Evolutionary conservation across 179 eudicot genomes (phyloP), one percentile per base, ranked within the genome.

Genomic region (Camellia oleifera): DNA sequence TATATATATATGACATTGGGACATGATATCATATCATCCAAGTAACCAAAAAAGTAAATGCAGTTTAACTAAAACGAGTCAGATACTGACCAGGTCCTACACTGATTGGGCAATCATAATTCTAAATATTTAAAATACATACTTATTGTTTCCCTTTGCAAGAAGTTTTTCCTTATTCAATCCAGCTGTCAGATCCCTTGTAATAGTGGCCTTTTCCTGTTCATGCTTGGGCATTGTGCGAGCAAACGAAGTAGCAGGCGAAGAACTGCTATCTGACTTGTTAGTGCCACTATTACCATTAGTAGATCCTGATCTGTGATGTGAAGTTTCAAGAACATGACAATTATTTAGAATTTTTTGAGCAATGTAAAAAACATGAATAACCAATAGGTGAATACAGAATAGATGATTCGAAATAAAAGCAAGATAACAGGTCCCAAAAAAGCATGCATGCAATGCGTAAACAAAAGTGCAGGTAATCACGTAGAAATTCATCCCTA

Each of bases 71-170:
- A 73, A 65, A 56, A 72, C 7, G 57, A 17, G 48, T 52, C 40
- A 72, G 54, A 60, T 79, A 48, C 76, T 46, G 26, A 57, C 63
- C 48, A 23, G 32, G 58, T 63, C 40, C 61, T 56, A 66, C 81
- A 66, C 79, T 57, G 13, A 77, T n/a, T 15, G 20, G 70, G 32
- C 12, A 17, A 32, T 14, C 40, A 40, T 7, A 56, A 50, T 42
- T 44, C 72, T 70, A 65, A n/a, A 58, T 45, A 63, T 15, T 48
- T 17, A 14, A 23, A 83, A 69, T 40, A 80, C 92, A 82, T 91
- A 94, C 98, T 86, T 91, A 48, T 82, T 81, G 85, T 69, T 89
- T 84, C 92, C 91, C 81, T 94, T 94, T 72, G 88, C 88, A 58
- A 88, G 65, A 68, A 82, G 73, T 82, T 90, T 84, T 66, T 89